These are phyloP conservation scores for Pestalotiopsis sp. DNA, from an alignment of 2,329 filamentous ascomycete species.

Conservation along the genomic window DNA sequence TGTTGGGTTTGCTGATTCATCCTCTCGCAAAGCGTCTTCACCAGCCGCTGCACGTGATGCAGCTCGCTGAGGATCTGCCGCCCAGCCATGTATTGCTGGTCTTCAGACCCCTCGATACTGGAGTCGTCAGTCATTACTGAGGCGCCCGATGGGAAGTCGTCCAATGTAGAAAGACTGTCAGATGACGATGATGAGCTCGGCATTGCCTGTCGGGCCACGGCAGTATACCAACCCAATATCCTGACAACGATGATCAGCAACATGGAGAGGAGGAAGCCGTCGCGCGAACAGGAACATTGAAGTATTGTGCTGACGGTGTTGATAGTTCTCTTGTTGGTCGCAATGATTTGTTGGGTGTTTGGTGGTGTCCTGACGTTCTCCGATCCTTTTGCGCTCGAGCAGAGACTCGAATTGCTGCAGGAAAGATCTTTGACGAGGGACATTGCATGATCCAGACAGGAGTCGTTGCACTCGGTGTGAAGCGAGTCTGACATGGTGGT, in stretches of 20 bases:
- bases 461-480: background rate
- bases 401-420: background rate
- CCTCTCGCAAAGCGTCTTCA: background rate
- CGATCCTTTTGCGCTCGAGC: background rate
- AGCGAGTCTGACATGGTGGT: background rate
- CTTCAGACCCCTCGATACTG: background rate
- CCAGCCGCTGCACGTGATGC: background rate
- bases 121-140: background rate
- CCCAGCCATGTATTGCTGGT: background rate
- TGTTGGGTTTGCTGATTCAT: background rate
- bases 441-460: background rate
- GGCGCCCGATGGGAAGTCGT: background rate
- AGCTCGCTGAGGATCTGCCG: background rate
- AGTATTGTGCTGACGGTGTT: conserved; percentile 23
- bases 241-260: background rate
- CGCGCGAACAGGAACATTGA: background rate
- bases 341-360: background rate
- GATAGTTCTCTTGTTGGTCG: conserved; percentile 17
- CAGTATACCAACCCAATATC: background rate
- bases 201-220: background rate
- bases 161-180: background rate
- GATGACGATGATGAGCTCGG: background rate
- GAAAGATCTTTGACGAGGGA: background rate
- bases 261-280: background rate
- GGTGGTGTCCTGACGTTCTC: background rate